These are phyloP conservation scores for Ceratocystis eucalypticola DNA, from an alignment of 2,329 filamentous ascomycete genomes.

Conservation along the genomic window DNA sequence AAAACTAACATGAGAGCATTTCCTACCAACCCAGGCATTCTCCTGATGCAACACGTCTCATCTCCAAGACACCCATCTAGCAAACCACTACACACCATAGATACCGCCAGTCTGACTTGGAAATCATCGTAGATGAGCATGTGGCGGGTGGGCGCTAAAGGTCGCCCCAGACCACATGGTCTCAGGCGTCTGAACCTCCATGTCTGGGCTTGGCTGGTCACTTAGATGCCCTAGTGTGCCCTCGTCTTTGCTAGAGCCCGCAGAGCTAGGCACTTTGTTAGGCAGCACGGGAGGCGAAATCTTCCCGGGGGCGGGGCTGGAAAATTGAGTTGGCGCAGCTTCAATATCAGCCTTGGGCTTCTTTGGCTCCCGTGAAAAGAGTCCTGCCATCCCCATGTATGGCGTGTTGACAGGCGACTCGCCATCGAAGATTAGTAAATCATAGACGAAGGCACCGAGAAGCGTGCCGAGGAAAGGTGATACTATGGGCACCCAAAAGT, in stretches of 20 bases:
- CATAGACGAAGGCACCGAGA: slow-evolving; percentile 54
- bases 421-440: slow-evolving; percentile 55
- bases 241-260: neutral
- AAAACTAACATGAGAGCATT: neutral
- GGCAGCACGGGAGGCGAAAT: neutral
- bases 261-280: neutral
- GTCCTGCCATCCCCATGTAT: slow-evolving; percentile 46
- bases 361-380: slow-evolving; percentile 27
- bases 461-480: slow-evolving; percentile 51
- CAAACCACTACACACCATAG: neutral
- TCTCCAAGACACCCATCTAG: too few species aligned
- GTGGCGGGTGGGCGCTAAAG: neutral
- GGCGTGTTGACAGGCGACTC: slow-evolving; percentile 57
- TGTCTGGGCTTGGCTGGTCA: neutral
- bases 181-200: neutral
- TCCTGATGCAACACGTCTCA: too few species aligned
- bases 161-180: neutral
- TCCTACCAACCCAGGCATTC: neutral
- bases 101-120: neutral
- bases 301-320: neutral
- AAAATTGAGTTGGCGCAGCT: neutral
- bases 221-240: neutral
- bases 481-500: slow-evolving; percentile 67
- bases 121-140: neutral
- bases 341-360: slow-evolving; percentile 24